Percentiles rank a stretch among this genome's conserved stretches.
Conservation (phyloP, 495 filamentous ascomycete genomes). For the Glonium stellatum region DNA sequence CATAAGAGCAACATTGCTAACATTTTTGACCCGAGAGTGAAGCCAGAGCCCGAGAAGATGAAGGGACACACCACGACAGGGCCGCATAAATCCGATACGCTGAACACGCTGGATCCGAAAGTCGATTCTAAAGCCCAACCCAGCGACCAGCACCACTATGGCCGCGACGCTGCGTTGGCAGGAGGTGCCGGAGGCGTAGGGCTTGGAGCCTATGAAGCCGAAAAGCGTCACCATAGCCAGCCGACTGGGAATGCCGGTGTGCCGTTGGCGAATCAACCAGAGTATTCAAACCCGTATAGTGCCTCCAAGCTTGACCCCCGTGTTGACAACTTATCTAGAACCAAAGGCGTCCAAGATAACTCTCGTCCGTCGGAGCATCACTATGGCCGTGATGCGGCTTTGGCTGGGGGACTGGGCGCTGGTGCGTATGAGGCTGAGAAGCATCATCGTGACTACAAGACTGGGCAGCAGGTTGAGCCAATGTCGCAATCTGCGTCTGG, state of each 20-base stretch:
- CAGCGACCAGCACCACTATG: constrained; percentile 29
- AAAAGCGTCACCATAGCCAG: constrained; percentile 1
- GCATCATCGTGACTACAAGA: neutral
- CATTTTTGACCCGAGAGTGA: constrained; percentile 26
- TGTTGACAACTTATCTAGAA: neutral
- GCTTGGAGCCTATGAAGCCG: constrained; percentile 7
- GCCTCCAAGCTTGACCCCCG: constrained; percentile 7
- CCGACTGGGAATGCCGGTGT: neutral
- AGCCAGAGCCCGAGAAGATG: constrained; percentile 27
- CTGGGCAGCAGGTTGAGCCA: no score
- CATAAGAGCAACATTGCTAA: constrained; percentile 28
- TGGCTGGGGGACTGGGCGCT: constrained; percentile 16
- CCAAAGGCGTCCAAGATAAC: neutral
- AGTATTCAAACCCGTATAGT: neutral
- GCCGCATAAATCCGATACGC: constrained; percentile 17
- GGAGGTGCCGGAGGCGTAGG: constrained; percentile 11
- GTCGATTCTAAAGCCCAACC: constrained; percentile 1
- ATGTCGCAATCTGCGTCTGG: neutral
- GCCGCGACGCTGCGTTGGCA: constrained; percentile 21
- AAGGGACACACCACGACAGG: constrained; percentile 20
- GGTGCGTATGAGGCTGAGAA: constrained; percentile 8
- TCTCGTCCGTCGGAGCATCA: constrained; percentile 11
- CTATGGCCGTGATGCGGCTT: constrained; percentile 13
- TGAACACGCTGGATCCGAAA: constrained; percentile 22
- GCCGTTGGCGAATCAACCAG: neutral